Evolutionary conservation across 345 rosid genomes (phyloP), one percentile per base, ranked within the genome.

Genomic region (Eucalyptus cloeziana): DNA sequence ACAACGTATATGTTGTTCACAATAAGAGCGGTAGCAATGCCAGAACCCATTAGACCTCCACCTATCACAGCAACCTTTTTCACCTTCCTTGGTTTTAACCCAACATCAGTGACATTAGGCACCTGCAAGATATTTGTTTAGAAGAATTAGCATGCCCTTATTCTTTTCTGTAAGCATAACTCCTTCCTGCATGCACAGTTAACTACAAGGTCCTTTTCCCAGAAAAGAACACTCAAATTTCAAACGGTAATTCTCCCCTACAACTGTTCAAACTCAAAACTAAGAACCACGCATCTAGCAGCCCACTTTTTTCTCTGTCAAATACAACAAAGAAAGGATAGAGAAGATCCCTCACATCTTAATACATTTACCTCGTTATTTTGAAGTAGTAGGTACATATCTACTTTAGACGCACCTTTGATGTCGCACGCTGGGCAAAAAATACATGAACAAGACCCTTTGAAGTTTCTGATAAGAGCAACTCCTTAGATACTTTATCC

Each of bases 41-140:
- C 99, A 92, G 98, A 96, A 89, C 99, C 99, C 99, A 97, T 97
- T 71, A 97, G 93, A 87, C 99, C 99, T 90, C 99, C 99, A 91
- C 99, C 99, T 91, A 97, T 96, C 86, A 97, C 96, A 87, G 99
- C 99, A 91, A 94, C 98, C 91, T 96, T 97, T 91, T 94, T 97
- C 44, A 95, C 90, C 87, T 89, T 89, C 91, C 96, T 94, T 24
- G 99, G 99, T 92, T 97, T 96, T 88, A 97, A 95, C 86, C 98
- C 97, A 92, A 92, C 67, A 91, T 96, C 99, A 86, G 99, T 94
- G 87, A 97, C 95, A 91, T 92, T 94, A 67, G 99, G 99, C 91
- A 96, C 97, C 99, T 97, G 97, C 80, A 91, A 71, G 81, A 33
- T 16, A 33, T 33, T 69, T 69, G 43, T 69, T 69, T 33, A 40